Evolutionary conservation across 495 filamentous ascomycete species (phyloP).

Genomic region (Annulohypoxylon nitens): DNA sequence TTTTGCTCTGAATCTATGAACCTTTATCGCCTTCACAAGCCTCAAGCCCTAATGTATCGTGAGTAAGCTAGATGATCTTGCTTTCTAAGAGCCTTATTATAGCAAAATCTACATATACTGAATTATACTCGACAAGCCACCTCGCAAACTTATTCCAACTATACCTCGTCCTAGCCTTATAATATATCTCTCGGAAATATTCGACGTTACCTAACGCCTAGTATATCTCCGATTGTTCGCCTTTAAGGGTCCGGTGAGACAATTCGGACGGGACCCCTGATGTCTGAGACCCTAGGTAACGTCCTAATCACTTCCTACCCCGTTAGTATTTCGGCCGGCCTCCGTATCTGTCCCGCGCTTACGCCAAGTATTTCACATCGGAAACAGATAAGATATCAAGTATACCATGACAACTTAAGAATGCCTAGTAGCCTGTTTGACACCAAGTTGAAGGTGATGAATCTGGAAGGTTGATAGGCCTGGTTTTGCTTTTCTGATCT

Average conservation of each 20-base stretch:
- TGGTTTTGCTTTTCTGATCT: too few relatives aligned
- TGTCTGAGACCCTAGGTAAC: not conserved
- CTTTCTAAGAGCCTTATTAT: not conserved
- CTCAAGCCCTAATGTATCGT: not conserved
- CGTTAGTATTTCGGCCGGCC: not conserved
- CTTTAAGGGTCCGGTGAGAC: not conserved
- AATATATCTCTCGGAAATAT: not conserved
- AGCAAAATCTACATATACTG: not conserved
- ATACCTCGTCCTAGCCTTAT: not conserved
- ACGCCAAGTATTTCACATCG: not conserved
- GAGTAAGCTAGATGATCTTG: not conserved
- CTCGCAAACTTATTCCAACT: slow-evolving; percentile 1
- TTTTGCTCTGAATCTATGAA: not conserved
- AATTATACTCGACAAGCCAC: not conserved
- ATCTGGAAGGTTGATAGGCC: too few relatives aligned
- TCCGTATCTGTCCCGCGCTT: not conserved
- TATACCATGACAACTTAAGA: too few relatives aligned
- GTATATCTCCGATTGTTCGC: not conserved
- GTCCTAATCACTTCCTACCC: not conserved
- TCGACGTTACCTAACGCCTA: not conserved
- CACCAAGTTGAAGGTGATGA: too few relatives aligned
- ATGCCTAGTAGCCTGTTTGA: too few relatives aligned
- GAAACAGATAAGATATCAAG: too few relatives aligned
- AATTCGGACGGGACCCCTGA: not conserved
- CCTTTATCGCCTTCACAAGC: not conserved